Base-by-base conservation (phyloP, 2,329 filamentous ascomycete species). In the Penicillium polonicum region DNA sequence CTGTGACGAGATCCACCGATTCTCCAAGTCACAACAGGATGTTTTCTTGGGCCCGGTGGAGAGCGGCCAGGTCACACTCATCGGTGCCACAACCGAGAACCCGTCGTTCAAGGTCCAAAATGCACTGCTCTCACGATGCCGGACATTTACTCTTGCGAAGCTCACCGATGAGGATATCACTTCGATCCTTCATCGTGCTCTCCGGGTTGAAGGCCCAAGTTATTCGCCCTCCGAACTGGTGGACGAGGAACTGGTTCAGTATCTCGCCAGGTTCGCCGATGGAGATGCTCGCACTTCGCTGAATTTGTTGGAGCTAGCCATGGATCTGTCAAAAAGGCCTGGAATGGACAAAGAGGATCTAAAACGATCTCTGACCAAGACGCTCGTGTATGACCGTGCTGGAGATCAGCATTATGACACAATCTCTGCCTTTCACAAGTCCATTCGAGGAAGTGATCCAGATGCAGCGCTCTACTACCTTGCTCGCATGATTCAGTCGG, bases 361-460 rank as follows among this genome's bases (percentile, higher is more conserved):
- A 71, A 96, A 96, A 71, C 80, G 86, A 1, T 84, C 89, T 2
- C 81, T 99, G 10, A 97, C 93, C 2, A 92, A 92, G 71, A 97
- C 93, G 0, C 81, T 97, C 2, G 92, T 97, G 15, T 97, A 97
- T 76, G 94, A 99, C 74, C 87, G 94, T 54, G 90, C 90, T 0
- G 93, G 94, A 52, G 94, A 99, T 75, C 91, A 96, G 72, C 94
- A 97, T 77, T 99, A 97, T 78, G 93, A 99, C 72, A 94, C 90
- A 52, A 97, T 99, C 69, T 96, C 91, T 0, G 94, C 94, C 31
- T 94, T 97, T 68, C 94, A 97, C 82, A 99, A 99, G 70, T 92
- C 92, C 2, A 88, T 97, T 10, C 89, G 94, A 45, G 94, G 94
- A 41, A 89, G 86, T 55, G 88, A 97, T 69, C 76, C 93, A 0